Base-by-base conservation (phyloP, 371 early-diverging fungal genomes). In the Apophysomyces sp. region DNA sequence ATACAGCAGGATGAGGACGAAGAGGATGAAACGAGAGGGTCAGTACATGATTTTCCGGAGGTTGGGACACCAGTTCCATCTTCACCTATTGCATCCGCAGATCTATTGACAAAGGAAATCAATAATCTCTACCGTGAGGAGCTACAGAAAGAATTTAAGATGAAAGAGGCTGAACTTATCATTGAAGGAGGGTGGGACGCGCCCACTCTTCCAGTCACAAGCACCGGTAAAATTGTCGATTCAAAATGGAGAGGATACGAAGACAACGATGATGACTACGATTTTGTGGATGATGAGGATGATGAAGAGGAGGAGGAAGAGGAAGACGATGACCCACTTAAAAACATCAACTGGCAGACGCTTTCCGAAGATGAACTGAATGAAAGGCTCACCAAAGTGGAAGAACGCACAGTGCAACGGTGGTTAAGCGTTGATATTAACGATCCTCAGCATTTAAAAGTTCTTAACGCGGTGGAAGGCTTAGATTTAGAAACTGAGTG, bases 301-400 rank as follows among this genome's bases (percentile, higher is more conserved):
- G 69, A 74, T 34, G 73, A 70, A 13, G 66, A 66, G 0, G 71
- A 76, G 18, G 62, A 55, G 9, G 72, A 71, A 13, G 63, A 61
- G 12, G 36, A 66, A 24, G 55, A 64, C 24, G 30, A 54, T 0
- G 68, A 80, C 36, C 77, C 80, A 2, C 57, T 80, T 18, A 24
- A 66, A 9, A 61, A 68, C 11, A 77, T 80, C 32, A 60, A 80
- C 44, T 80, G 80, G 80, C 49, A 60, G 12, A 66, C 53, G 3
- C 30, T 80, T 13, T 73, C 73, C 0, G 73, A 73, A 39, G 74
- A 77, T 24, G 80, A 80, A 6, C 26, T 80, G n/a, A 66, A 60
- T n/a, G 67, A 54, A 24, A 40, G 80, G 13, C 26, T 80, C 4
- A 60, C 41, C 1, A 34, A 62, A 11, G 76, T 80, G 1, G 74